Conservation (phyloP, 345 rosid genomes). For the Barbarea vulgaris region DNA sequence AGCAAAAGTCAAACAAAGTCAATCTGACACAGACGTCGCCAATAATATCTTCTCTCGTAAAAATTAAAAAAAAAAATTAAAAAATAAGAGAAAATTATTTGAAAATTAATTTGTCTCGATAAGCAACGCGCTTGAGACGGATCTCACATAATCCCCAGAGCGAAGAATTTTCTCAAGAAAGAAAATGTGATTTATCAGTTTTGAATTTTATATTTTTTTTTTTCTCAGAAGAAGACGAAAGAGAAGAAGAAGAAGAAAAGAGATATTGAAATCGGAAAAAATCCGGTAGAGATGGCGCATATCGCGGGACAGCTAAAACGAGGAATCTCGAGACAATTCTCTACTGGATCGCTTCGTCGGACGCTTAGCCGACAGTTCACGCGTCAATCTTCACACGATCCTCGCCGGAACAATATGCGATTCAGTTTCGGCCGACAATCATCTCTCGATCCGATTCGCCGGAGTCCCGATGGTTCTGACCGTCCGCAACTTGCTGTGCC, state of each 20-base stretch:
- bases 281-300: constrained; percentile 46
- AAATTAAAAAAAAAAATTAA: background rate
- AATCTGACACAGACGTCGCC: constrained; percentile 16
- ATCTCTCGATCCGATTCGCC: constrained; percentile 74
- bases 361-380: constrained; percentile 61
- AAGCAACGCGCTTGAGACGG: constrained; percentile 21
- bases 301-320: constrained; percentile 60
- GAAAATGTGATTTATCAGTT: constrained; percentile 32
- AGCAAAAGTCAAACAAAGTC: constrained; percentile 40
- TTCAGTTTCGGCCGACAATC: constrained; percentile 90
- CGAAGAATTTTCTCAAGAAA: background rate
- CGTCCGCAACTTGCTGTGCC: constrained; percentile 68
- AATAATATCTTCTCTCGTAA: constrained; percentile 19
- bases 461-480: constrained; percentile 49
- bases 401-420: constrained; percentile 65
- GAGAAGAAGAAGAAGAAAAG: background rate
- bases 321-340: constrained; percentile 80
- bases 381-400: constrained; percentile 73
- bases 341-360: constrained; percentile 68
- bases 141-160: constrained; percentile 34
- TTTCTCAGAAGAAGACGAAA: constrained; percentile 24
- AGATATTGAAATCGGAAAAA: constrained; percentile 10
- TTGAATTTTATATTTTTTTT: background rate
- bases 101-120: constrained; percentile 20
- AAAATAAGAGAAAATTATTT: background rate